Conservation (phyloP, 1,284 basidiomycete genomes). For the Microstroma glucosiphilum region DNA sequence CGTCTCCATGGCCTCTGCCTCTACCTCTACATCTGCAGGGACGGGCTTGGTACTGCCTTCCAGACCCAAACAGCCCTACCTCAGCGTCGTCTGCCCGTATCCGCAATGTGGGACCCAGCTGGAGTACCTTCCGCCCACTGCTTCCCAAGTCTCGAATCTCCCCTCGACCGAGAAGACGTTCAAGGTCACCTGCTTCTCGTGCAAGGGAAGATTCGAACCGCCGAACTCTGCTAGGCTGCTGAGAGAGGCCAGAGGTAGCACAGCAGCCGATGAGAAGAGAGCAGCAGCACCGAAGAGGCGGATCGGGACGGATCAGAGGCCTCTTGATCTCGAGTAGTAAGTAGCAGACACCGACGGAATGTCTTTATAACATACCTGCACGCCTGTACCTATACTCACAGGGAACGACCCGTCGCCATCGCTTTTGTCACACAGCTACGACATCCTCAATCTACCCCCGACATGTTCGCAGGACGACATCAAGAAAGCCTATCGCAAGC, state of each 20-base stretch:
- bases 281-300: constrained; percentile 50
- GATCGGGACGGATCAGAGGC: constrained; percentile 48
- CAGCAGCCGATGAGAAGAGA: constrained; percentile 19
- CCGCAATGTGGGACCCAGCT: constrained; percentile 39
- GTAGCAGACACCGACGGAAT: not conserved
- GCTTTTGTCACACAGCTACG: constrained; percentile 28
- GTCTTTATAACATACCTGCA: not conserved
- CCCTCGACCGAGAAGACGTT: constrained; percentile 38
- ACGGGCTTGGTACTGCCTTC: constrained; percentile 22
- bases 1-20: not conserved
- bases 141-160: constrained; percentile 21
- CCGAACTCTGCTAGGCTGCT: constrained; percentile 38
- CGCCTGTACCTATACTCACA: not conserved
- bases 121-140: constrained; percentile 38
- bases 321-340: constrained; percentile 46
- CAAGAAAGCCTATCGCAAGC: constrained; percentile 89
- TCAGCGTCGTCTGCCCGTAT: constrained; percentile 40
- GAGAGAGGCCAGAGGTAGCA: constrained; percentile 32
- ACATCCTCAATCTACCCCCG: constrained; percentile 69
- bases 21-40: not conserved
- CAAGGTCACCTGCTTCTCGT: constrained; percentile 43
- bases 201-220: constrained; percentile 44
- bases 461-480: constrained; percentile 75
- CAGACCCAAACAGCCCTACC: constrained; percentile 40
- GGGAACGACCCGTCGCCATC: not conserved